Percentiles rank a stretch among this genome's conserved stretches.
Conservation (phyloP, 768 basidiomycete species). For the Mycena galopus region DNA sequence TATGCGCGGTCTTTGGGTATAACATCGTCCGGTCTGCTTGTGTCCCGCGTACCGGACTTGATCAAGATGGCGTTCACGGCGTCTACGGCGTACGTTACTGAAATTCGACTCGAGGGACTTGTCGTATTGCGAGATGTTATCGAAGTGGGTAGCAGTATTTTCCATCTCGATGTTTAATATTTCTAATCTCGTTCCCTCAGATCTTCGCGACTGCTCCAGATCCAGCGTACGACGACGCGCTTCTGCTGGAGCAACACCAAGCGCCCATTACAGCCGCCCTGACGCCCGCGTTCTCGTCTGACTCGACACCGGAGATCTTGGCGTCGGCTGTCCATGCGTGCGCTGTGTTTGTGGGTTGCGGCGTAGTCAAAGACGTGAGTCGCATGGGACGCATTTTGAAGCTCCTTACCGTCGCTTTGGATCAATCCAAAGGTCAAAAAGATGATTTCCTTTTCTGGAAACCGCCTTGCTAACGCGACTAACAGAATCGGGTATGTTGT, state of each 20-base stretch:
- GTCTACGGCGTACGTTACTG: conserved; percentile 95
- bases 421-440: conserved; percentile 90
- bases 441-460: conserved; percentile 47
- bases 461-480: conserved; percentile 55
- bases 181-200: conserved; percentile 64
- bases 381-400: conserved; percentile 97
- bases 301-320: conserved; percentile 93
- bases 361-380: conserved; percentile 89
- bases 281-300: conserved; percentile 93
- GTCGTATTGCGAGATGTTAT: conserved; percentile 93
- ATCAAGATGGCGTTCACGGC: conserved; percentile 99
- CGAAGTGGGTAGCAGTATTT: conserved; percentile 63
- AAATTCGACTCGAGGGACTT: conserved; percentile 77
- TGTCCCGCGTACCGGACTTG: conserved; percentile 89
- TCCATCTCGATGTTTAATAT: neutral
- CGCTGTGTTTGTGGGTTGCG: conserved; percentile 95
- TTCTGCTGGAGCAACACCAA: conserved; percentile 96
- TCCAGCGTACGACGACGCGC: conserved; percentile 90
- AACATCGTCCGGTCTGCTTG: conserved; percentile 73
- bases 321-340: conserved; percentile 94
- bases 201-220: conserved; percentile 82
- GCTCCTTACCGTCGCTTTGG: conserved; percentile 86
- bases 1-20: conserved; percentile 75
- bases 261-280: conserved; percentile 98
- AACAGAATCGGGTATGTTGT: conserved; percentile 84